Base-by-base conservation (phyloP, 192 early-diverging fungal species). In the Spinellus fusiger region DNA sequence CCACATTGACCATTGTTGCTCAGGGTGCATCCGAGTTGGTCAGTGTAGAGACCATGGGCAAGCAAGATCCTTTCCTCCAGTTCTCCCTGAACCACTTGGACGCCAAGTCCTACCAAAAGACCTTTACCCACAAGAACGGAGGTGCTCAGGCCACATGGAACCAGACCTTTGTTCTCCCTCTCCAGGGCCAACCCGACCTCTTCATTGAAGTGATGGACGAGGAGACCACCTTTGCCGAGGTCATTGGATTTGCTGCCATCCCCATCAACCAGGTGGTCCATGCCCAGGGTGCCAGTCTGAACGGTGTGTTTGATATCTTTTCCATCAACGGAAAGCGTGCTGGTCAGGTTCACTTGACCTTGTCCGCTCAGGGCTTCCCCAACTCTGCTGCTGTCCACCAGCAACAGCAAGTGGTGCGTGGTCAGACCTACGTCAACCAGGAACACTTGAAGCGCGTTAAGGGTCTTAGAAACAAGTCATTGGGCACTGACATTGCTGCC, bases 91-190 rank as follows among this genome's bases (percentile, higher is more conserved):
- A 80, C 48, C 28, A 63, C 18, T 18, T n/a, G 13, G 67, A 80
- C 58, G 49, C 66, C 35, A 76, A 80, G 54, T 61, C 72, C 28
- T 80, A 69, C 70, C 69, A 76, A 62, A 80, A 72, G 64, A 74
- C 74, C 16, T 76, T 73, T 54, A 70, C 70, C 33, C 72, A 74
- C 56, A 76, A 80, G 67, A 68, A 74, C 27, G 74, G 72, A 26
- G 78, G 78, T 58, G 68, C 76, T 53, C 70, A 58, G 26, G 64
- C 78, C n/a, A 66, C 68, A 28, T 80, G 78, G 78, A 80, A 80
- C 65, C 78, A 80, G 47, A 67, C 72, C 22, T 80, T 80, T 48
- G 58, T 48, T 13, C 13, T 73, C 13, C 67, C 78, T 8, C 61
- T 80, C 16, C 52, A 66, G 27, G 72, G 73, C 44, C 69, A 80